Evolutionary conservation across 495 filamentous ascomycete species (phyloP).

Genomic region (Aspergillus nanangensis): DNA sequence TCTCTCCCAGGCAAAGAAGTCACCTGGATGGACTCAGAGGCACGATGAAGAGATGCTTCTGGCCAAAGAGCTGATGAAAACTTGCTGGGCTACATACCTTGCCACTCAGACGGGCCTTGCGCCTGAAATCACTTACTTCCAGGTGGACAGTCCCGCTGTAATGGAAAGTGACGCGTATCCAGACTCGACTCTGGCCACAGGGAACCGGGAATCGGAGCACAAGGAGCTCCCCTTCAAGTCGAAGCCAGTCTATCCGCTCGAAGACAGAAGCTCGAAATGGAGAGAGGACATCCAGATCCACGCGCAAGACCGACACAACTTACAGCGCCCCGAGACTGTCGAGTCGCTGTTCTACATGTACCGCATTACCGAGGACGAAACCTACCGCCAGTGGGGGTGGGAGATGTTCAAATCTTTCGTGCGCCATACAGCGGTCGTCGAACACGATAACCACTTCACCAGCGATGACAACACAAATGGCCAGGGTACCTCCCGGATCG

Average conservation of each 20-base stretch:
- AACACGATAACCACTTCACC: constrained; percentile 32
- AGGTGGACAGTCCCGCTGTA: constrained; percentile 52
- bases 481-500: constrained; percentile 20
- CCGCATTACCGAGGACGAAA: constrained; percentile 88
- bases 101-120: constrained; percentile 84
- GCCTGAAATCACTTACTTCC: constrained; percentile 87
- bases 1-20: constrained; percentile 68
- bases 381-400: constrained; percentile 97
- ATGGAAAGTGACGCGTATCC: constrained; percentile 41
- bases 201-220: constrained; percentile 16
- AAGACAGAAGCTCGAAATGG: constrained; percentile 41
- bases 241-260: constrained; percentile 21
- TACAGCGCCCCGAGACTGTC: constrained; percentile 94
- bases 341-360: constrained; percentile 98
- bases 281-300: constrained; percentile 75
- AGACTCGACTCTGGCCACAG: constrained; percentile 20
- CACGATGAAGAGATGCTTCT: constrained; percentile 84
- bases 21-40: constrained; percentile 64
- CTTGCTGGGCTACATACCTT: constrained; percentile 96
- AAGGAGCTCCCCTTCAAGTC: constrained; percentile 31
- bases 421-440: constrained; percentile 70
- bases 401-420: constrained; percentile 94
- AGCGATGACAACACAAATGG: constrained; percentile 10
- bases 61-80: constrained; percentile 86
- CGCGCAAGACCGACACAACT: constrained; percentile 73